Evolutionary conservation across 441 rosid species (phyloP), one percentile per base, ranked within the genome.

Genomic region (Omphalea diandra): DNA sequence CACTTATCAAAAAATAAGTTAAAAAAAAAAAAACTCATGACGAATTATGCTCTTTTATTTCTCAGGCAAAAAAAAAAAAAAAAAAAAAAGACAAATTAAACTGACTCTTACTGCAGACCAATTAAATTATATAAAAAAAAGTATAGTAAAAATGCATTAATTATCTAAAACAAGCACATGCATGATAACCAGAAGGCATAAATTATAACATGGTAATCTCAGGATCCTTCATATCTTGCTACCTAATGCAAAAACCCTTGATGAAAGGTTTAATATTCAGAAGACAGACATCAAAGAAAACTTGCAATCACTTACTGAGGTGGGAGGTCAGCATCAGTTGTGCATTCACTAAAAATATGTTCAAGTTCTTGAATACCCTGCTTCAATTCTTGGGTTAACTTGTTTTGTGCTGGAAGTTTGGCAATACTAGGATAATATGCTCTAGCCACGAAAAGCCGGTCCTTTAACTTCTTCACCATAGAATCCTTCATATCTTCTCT

Each of bases 371-470:
- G 99, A 80, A 95, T 95, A 77, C 85, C 90, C 78, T 86, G 96
- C 81, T 65, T 90, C 83, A 95, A 43, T 80, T 88, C 98, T 67
- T 76, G 88, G 68, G 97, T 78, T 72, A 95, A 81, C 76, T 81
- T 83, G 77, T 69, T 83, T 74, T 89, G 90, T 60, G 85, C 77
- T 75, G 91, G 95, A 79, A 90, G 86, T 77, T 95, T 95, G 56
- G 99, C 98, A 78, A 94, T 85, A 66, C 81, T 95, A 38, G 99
- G 98, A 80, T 79, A 95, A 81, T 95, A 95, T 76, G 99, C 89
- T 79, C 99, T 86, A 73, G 97, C 97, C 60, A 87, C 93, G 75
- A 95, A 95, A 73, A 94, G 95, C 76, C 75, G 84, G 76, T 91
- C 98, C 83, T 91, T 94, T 80, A 94, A 79, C 82, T 82, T 90